phyloP scores from a whole-genome alignment of 2,329 filamentous ascomycete species.

The Coniella vitis region DNA sequence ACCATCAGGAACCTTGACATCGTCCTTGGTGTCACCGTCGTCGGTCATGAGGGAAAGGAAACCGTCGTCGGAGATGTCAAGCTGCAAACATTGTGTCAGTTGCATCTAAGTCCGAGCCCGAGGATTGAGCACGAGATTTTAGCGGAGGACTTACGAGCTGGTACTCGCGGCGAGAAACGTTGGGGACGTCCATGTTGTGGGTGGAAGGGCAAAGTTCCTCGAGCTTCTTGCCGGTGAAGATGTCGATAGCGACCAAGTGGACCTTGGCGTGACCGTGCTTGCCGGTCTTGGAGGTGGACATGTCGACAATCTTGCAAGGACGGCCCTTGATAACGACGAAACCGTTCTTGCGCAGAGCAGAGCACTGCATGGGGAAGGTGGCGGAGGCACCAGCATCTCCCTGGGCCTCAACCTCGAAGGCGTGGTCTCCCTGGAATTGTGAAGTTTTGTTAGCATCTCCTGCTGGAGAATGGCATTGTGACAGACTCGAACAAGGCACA shows the following conservation, averaged over 20 bases:
- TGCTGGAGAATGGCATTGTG: conserved; percentile 6
- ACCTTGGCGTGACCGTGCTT: conserved; percentile 99
- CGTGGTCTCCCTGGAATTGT: conserved; percentile 51
- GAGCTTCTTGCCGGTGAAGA: conserved; percentile 99
- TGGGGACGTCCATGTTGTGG: conserved; percentile 96
- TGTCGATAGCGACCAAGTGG: conserved; percentile 94
- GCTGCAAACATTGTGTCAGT: conserved; percentile 39
- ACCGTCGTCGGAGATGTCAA: conserved; percentile 88
- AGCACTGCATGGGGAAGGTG: conserved; percentile 98
- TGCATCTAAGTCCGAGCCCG: not conserved
- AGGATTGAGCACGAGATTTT: not conserved
- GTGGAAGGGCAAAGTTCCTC: conserved; percentile 98
- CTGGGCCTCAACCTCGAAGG: conserved; percentile 62
- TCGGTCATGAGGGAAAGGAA: conserved; percentile 93
- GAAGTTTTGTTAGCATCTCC: conserved; percentile 8
- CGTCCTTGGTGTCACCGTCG: conserved; percentile 82
- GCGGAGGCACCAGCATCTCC: conserved; percentile 92
- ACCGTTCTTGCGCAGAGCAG: conserved; percentile 98
- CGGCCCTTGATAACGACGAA: conserved; percentile 97
- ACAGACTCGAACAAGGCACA: not conserved
- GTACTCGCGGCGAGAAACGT: conserved; percentile 85
- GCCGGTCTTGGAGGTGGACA: conserved; percentile 99
- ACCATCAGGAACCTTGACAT: conserved; percentile 87
- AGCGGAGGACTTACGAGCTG: conserved; percentile 67
- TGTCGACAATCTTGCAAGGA: conserved; percentile 99